Base-by-base conservation (phyloP, 441 rosid genomes). In the Pelargonium fulgidum region DNA sequence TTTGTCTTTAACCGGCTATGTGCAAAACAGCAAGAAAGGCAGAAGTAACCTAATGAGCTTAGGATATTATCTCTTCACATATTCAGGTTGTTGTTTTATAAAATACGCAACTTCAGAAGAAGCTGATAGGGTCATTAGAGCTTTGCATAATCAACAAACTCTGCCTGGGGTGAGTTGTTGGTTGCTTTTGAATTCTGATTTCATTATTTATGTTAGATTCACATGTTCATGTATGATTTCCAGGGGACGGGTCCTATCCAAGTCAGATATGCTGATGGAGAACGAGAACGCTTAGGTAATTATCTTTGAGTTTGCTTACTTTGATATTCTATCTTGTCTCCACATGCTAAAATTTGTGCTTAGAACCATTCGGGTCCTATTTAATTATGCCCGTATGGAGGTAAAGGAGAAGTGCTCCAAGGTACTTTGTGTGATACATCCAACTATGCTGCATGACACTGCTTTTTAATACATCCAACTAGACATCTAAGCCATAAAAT, bases 191-290 rank as follows among this genome's bases (percentile, higher is more conserved):
- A 70, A 75, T 72, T 77, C n/a, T 56, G 24, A 50, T 72, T 12
- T 54, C 66, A 13, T 14, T 33, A 36, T 44, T 14, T 10, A 24
- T 48, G 65, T 36, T 73, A 61, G 62, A 75, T 80, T 78, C 74
- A 75, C 58, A 50, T 65, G 52, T 17, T 69, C 66, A 33, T 79
- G 66, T 77, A 56, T 78, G 45, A 33, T 77, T 81, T 71, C 70
- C 87, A 95, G 99, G 99, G 97, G 78, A 71, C 77, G 67, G 95
- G 93, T 68, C 99, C 96, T 72, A 90, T 95, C 70, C 99, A 92
- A 86, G 99, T 95, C 76, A 86, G 98, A 79, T 95, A 90, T 76
- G 99, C 99, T 74, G 99, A 95, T 75, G 99, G 99, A 66, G 99
- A 95, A 82, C 83, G 95, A 70, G 99, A 90, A 81, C 98, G 99